A percentile compares a stretch with the other conserved stretches of the same genome.
Evolutionary conservation across 1,284 basidiomycete species (phyloP).

Genomic region (Laetiporus sulphureus): DNA sequence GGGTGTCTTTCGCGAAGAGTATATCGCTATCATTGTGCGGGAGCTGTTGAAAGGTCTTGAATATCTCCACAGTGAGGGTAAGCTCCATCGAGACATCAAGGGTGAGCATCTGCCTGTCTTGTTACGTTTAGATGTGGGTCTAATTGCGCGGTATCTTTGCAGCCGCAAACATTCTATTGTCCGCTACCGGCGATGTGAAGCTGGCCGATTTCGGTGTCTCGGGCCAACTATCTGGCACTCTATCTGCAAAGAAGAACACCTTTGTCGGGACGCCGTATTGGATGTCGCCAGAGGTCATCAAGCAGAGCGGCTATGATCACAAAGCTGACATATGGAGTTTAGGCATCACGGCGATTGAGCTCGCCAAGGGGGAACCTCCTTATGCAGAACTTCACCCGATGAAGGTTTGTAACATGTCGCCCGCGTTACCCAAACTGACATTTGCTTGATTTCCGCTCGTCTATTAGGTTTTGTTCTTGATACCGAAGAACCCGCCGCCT

Average conservation of each 20-base stretch:
- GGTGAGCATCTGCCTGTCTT: constrained; percentile 46
- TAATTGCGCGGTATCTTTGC: no score
- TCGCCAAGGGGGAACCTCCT: constrained; percentile 96
- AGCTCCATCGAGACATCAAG: constrained; percentile 98
- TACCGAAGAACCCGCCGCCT: constrained; percentile 96
- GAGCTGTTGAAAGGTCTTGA: constrained; percentile 91
- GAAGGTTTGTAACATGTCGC: constrained; percentile 55
- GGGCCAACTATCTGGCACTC: constrained; percentile 93
- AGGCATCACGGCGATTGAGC: constrained; percentile 95
- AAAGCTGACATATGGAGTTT: constrained; percentile 98
- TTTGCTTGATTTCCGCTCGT: background rate
- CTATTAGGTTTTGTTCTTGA: constrained; percentile 86
- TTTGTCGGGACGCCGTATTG: constrained; percentile 97
- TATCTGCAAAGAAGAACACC: constrained; percentile 98
- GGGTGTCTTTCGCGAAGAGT: constrained; percentile 94
- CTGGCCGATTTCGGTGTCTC: constrained; percentile 98
- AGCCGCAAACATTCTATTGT: constrained; percentile 95
- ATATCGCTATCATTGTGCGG: constrained; percentile 94
- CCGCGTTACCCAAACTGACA: background rate
- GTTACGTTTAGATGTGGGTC: no score
- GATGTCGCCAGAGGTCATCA: constrained; percentile 99
- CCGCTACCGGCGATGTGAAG: constrained; percentile 94
- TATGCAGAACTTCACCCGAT: constrained; percentile 98
- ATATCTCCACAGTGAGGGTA: constrained; percentile 94
- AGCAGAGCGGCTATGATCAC: constrained; percentile 98